phyloP scores from a whole-genome alignment of 2,329 filamentous ascomycete genomes.

The Fusarium luffae region DNA sequence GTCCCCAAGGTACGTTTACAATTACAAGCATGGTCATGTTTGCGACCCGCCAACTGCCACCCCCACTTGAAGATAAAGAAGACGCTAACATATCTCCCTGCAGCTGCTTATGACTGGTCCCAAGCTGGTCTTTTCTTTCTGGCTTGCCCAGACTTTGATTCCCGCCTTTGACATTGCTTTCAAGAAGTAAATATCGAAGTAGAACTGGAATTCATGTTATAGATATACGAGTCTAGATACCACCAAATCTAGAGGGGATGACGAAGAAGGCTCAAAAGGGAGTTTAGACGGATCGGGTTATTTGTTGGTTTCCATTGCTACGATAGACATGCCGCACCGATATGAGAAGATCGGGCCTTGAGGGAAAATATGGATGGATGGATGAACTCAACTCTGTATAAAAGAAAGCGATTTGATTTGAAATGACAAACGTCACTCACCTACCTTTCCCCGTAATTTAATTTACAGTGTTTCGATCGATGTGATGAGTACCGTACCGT shows the following conservation, averaged over 20 bases:
- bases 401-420: constrained; percentile 48
- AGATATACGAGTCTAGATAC: constrained; percentile 32
- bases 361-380: constrained; percentile 24
- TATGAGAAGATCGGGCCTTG: constrained; percentile 30
- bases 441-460: not conserved
- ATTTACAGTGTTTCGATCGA: not conserved
- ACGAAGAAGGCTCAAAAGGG: constrained; percentile 20
- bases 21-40: not conserved
- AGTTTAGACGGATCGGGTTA: constrained; percentile 39
- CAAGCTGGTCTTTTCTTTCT: constrained; percentile 99
- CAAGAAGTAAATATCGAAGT: constrained; percentile 34
- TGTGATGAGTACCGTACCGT: constrained; percentile 5
- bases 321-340: constrained; percentile 39
- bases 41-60: not conserved
- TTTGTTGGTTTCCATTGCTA: constrained; percentile 36
- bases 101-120: constrained; percentile 97
- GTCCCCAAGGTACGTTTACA: constrained; percentile 77
- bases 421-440: constrained; percentile 30
- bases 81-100: constrained; percentile 28
- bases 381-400: constrained; percentile 47
- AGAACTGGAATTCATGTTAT: constrained; percentile 23
- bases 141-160: constrained; percentile 98
- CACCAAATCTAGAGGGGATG: constrained; percentile 17
- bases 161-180: constrained; percentile 79
- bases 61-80: constrained; percentile 23